These are phyloP conservation scores for Corylus americana DNA, from an alignment of 306 rosid genomes.

Conservation along the genomic window DNA sequence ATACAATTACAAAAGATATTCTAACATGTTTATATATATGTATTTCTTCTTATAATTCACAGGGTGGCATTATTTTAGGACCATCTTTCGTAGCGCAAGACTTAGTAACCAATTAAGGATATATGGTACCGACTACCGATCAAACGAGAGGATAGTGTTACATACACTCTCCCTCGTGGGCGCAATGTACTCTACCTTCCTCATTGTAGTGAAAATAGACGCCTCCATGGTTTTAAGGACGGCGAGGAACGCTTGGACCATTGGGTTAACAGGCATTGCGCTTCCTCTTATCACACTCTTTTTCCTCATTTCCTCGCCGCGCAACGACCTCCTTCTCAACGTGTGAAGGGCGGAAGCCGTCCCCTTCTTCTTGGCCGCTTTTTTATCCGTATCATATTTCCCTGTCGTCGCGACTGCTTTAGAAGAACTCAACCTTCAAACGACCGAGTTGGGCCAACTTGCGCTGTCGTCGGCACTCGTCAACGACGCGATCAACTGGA, in stretches of 20 bases:
- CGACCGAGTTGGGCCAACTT: conserved; percentile 38
- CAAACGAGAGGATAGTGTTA: conserved; percentile 3
- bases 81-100: conserved; percentile 34
- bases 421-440: conserved; percentile 30
- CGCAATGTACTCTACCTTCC: conserved; percentile 17
- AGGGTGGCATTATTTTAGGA: conserved; percentile 48
- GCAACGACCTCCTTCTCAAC: background rate
- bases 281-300: background rate
- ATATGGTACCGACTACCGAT: conserved; percentile 13
- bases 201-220: conserved; percentile 34
- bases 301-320: background rate
- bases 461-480: conserved; percentile 29
- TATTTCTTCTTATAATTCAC: conserved; percentile 5
- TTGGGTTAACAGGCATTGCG: conserved; percentile 9
- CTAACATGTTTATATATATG: no score
- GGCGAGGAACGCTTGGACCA: conserved; percentile 21
- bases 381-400: conserved; percentile 22
- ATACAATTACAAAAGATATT: no score
- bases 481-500: conserved; percentile 26
- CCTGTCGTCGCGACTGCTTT: conserved; percentile 29
- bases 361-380: conserved; percentile 1
- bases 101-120: background rate
- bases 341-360: background rate
- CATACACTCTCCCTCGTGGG: conserved; percentile 12
- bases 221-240: background rate